A percentile compares a stretch with the other conserved stretches of the same genome.
These are phyloP conservation scores for Lanmaoa rubissima DNA, from an alignment of 768 basidiomycete genomes.

Conservation along the genomic window DNA sequence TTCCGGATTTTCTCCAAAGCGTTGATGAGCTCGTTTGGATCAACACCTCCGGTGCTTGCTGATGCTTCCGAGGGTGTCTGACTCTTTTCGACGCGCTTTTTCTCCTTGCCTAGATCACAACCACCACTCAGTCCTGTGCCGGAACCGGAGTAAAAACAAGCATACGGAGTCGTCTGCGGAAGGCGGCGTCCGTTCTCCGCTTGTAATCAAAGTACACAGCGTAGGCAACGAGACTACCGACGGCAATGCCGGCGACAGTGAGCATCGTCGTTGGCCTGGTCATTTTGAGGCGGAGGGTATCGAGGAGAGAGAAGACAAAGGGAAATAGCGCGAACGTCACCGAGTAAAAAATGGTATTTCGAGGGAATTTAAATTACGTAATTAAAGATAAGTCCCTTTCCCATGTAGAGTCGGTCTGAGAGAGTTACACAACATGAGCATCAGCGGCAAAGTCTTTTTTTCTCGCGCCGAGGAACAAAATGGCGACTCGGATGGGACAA, in stretches of 20 bases:
- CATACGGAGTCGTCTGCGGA: slow-evolving; percentile 87
- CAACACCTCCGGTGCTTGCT: slow-evolving; percentile 28
- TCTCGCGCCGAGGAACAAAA: not conserved
- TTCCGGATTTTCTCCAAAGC: slow-evolving; percentile 65
- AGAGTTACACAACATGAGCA: no score
- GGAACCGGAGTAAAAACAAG: slow-evolving; percentile 17
- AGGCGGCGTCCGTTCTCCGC: slow-evolving; percentile 81
- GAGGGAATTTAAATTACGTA: slow-evolving; percentile 22
- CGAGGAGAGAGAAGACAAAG: slow-evolving; percentile 15
- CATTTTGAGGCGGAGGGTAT: slow-evolving; percentile 13
- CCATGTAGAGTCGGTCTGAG: no score
- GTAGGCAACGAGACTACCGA: slow-evolving; percentile 67
- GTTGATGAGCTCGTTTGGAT: slow-evolving; percentile 54
- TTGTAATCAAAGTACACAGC: slow-evolving; percentile 94
- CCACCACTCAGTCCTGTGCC: not conserved
- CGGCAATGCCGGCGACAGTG: slow-evolving; percentile 45
- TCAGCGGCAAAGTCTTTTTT: not conserved
- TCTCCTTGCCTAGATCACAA: slow-evolving; percentile 73
- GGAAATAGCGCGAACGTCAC: slow-evolving; percentile 5
- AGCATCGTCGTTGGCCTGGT: slow-evolving; percentile 38
- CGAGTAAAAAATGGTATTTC: slow-evolving; percentile 4
- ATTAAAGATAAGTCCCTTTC: slow-evolving; percentile 11
- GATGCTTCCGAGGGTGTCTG: slow-evolving; percentile 43
- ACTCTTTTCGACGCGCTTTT: slow-evolving; percentile 81
- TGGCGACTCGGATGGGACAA: not conserved